A percentile compares a stretch with the other conserved stretches of the same genome.
Conservation (phyloP, 2,329 filamentous ascomycete species). For the Moelleriella libera region DNA sequence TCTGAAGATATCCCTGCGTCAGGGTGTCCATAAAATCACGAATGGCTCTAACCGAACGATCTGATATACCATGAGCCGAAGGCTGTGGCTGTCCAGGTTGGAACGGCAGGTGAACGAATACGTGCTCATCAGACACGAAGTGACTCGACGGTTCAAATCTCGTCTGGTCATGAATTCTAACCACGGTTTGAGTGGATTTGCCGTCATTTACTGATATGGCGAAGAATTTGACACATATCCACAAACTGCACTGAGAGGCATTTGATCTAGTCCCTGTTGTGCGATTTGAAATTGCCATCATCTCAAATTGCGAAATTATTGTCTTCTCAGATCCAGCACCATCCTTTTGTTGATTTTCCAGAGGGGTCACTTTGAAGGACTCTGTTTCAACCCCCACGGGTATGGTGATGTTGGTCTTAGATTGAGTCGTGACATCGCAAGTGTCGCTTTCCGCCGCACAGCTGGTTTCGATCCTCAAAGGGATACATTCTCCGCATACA, state of each 20-base stretch:
- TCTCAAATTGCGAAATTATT: constrained; percentile 20
- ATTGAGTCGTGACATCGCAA: constrained; percentile 16
- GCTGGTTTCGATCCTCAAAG: constrained; percentile 4
- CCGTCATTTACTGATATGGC: constrained; percentile 15
- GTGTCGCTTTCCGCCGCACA: constrained; percentile 10
- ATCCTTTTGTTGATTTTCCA: constrained; percentile 2
- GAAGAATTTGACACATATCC: constrained; percentile 21
- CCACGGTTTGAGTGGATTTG: constrained; percentile 9
- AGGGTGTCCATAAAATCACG: constrained; percentile 17
- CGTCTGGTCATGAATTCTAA: constrained; percentile 15
- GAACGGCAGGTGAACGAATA: constrained; percentile 16
- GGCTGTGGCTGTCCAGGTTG: constrained; percentile 11
- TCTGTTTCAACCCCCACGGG: constrained; percentile 9
- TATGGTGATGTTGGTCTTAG: constrained; percentile 13
- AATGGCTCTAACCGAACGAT: constrained; percentile 15
- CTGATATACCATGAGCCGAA: constrained; percentile 17
- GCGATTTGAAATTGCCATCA: constrained; percentile 15
- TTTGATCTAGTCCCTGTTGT: constrained; percentile 6
- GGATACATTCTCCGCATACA: constrained; percentile 19
- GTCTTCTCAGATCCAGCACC: constrained; percentile 10
- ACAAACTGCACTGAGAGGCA: constrained; percentile 19
- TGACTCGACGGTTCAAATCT: constrained; percentile 11
- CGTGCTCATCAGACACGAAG: constrained; percentile 14
- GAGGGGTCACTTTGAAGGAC: constrained; percentile 15
- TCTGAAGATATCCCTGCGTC: constrained; percentile 16